These are phyloP conservation scores for Serendipita sp. DNA, from an alignment of 768 basidiomycete genomes.

Conservation along the genomic window DNA sequence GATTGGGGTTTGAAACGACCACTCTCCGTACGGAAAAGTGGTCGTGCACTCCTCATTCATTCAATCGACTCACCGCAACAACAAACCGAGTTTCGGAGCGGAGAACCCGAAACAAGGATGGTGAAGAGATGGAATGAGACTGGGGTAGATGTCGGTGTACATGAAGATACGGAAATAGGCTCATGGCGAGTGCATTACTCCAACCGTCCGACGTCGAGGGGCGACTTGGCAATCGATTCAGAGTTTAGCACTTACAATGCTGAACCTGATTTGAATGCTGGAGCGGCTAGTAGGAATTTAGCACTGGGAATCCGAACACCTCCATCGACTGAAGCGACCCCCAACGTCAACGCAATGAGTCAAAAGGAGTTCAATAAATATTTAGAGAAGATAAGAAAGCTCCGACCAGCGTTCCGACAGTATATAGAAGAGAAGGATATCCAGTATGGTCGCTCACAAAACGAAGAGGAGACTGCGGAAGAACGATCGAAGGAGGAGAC, in stretches of 20 bases:
- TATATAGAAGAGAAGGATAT: conserved; percentile 20
- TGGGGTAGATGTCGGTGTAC: conserved; percentile 23
- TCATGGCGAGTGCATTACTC: conserved; percentile 16
- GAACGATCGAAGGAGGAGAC: too few species aligned
- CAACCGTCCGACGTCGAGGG: conserved; percentile 20
- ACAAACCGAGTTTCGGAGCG: conserved; percentile 63
- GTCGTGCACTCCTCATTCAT: conserved; percentile 43
- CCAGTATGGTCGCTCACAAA: background rate
- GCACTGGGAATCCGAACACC: background rate
- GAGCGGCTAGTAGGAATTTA: background rate
- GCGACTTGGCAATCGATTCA: conserved; percentile 28
- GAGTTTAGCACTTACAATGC: conserved; percentile 22
- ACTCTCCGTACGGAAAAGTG: conserved; percentile 36
- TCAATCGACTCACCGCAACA: conserved; percentile 56
- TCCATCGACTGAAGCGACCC: conserved; percentile 15
- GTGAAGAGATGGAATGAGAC: conserved; percentile 52
- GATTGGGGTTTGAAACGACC: conserved; percentile 80
- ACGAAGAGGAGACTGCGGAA: background rate
- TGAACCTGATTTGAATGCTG: background rate
- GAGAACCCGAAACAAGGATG: conserved; percentile 48
- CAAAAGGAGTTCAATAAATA: conserved; percentile 40
- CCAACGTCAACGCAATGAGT: conserved; percentile 47
- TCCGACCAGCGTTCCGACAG: conserved; percentile 38
- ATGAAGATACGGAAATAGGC: conserved; percentile 19
- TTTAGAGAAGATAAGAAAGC: conserved; percentile 36